Evolutionary conservation across 352 stramenopile species (phyloP), one percentile per base, ranked within the genome.

Genomic region (Globisporangium takayamanum): DNA sequence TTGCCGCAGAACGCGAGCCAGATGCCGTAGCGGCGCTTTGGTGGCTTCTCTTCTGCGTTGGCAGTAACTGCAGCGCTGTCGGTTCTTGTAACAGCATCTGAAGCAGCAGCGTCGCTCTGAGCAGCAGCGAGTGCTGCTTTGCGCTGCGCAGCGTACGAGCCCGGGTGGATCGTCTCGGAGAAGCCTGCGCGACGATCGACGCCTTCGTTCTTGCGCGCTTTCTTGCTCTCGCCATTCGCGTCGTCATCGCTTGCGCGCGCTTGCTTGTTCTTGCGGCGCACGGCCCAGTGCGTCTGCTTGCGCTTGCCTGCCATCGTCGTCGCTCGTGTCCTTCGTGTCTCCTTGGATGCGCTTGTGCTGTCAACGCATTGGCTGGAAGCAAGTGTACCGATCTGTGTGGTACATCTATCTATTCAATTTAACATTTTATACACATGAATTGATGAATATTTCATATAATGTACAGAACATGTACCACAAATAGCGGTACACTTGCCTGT

Each of bases 1-100:
- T 91, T 92, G 47, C 88, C 88, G 53, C 88, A 95, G 66, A 95
- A 96, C 26, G 82, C 83, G 60, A 96, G 66, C 80, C 88, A 89
- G 45, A 96, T 65, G 28, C 77, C 88, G 55, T 94, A 96, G 51
- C 70, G 76, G 22, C 73, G 68, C 75, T 93, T 93, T 51, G 60
- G 52, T 22, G 59, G 42, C n/a, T 59, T 57, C 4, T 50, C 36
- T n/a, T 65, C 42, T n/a, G 58, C 33, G 12, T 36, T n/a, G 2
- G 26, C 30, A 39, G 28, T 33, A 30, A 49, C 18, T 20, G 54
- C 44, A 59, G 41, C 15, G 41, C 41, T 47, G 33, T 39, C 33
- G 33, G 10, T 28, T 7, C 16, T 15, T 8, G 46, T 15, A 33
- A 5, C 28, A 33, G 28, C 28, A 18, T n/a, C 41, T 18, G 53